Evolutionary conservation across 768 basidiomycete species (phyloP).

Genomic region (Clitopilus passeckerianus): DNA sequence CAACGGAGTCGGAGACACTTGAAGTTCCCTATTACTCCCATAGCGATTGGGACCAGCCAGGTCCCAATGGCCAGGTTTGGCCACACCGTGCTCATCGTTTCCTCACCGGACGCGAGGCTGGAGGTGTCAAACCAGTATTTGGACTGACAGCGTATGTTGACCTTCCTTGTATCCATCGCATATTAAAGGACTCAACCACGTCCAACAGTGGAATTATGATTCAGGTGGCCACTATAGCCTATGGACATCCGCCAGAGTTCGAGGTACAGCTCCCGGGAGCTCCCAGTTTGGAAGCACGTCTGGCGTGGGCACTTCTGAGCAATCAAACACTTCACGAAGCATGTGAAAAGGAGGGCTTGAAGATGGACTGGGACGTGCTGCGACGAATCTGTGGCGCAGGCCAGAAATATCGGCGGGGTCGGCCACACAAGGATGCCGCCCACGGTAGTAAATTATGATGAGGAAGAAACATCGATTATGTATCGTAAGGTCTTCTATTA

Average conservation of each 20-base stretch:
- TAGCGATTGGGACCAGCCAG: conserved; percentile 45
- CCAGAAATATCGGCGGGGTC: not conserved
- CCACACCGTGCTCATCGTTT: conserved; percentile 67
- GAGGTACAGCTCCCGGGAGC: conserved; percentile 30
- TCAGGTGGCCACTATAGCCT: conserved; percentile 37
- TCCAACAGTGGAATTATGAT: conserved; percentile 39
- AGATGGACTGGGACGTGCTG: conserved; percentile 25
- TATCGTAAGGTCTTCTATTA: not conserved
- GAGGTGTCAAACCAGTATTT: conserved; percentile 84
- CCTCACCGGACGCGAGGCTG: conserved; percentile 80
- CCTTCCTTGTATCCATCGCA: not conserved
- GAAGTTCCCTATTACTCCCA: conserved; percentile 66
- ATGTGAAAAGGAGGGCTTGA: conserved; percentile 30
- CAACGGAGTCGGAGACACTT: conserved; percentile 43
- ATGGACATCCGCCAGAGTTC: conserved; percentile 38
- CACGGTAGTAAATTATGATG: conserved; percentile 10
- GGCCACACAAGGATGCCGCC: not conserved
- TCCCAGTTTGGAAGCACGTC: conserved; percentile 28
- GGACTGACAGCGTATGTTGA: conserved; percentile 78
- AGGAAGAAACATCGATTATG: not conserved
- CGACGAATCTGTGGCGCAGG: conserved; percentile 18
- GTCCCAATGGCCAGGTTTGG: conserved; percentile 29
- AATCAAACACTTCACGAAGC: conserved; percentile 31
- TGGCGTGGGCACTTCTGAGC: conserved; percentile 38
- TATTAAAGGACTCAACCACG: not conserved